phyloP scores from a whole-genome alignment of 306 rosid genomes.

The Erythrophleum fordii region DNA sequence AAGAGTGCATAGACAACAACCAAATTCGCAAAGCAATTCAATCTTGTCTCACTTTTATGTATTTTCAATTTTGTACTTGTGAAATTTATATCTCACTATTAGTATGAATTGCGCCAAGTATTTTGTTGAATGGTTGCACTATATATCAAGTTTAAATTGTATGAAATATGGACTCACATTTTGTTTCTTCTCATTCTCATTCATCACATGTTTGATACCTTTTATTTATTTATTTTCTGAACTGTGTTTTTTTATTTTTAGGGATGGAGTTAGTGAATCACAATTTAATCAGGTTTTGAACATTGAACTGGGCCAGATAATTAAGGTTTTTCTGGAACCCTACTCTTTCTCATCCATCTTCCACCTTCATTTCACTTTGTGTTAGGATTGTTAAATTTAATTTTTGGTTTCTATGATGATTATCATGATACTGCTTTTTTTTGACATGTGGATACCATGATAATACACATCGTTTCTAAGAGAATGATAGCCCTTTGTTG shows the following conservation, averaged over 20 bases:
- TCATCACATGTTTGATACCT: constrained; percentile 12
- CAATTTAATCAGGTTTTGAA: constrained; percentile 88
- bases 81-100: neutral
- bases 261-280: constrained; percentile 96
- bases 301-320: constrained; percentile 84
- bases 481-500: constrained; percentile 10
- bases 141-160: neutral
- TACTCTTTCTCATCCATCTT: constrained; percentile 26
- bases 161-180: constrained; percentile 28
- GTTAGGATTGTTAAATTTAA: neutral
- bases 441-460: neutral
- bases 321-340: constrained; percentile 63
- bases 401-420: neutral
- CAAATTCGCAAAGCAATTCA: constrained; percentile 5
- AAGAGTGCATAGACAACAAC: neutral
- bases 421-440: neutral
- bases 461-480: neutral
- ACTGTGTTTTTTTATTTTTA: constrained; percentile 42
- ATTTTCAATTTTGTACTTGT: neutral
- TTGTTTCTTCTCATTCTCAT: constrained; percentile 5
- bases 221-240: constrained; percentile 36
- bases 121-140: constrained; percentile 26
- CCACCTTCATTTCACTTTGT: neutral
- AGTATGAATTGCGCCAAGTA: constrained; percentile 7
- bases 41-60: constrained; percentile 16